Evolutionary conservation across 2,329 filamentous ascomycete genomes (phyloP).

Genomic region (Fusarium tricinctum): DNA sequence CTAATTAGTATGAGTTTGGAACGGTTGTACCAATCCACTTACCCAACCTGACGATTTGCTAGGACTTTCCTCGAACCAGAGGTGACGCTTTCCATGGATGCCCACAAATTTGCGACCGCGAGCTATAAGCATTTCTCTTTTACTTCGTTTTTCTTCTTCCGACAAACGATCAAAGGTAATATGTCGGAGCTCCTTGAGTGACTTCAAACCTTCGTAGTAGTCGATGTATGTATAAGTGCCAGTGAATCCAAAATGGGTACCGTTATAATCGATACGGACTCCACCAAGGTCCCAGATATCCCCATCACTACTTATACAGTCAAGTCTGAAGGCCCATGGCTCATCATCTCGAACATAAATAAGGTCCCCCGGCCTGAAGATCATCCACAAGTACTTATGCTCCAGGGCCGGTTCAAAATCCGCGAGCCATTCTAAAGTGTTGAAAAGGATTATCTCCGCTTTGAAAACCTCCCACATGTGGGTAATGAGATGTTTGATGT

Average conservation of each 20-base stretch:
- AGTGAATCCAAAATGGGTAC: background rate
- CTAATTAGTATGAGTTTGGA: background rate
- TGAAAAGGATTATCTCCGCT: background rate
- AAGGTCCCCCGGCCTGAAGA: background rate
- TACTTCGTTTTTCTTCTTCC: background rate
- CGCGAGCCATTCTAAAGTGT: background rate
- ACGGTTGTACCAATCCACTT: background rate
- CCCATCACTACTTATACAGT: rapidly evolving
- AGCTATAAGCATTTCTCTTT: background rate
- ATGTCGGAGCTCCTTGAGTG: background rate
- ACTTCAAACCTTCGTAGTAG: background rate
- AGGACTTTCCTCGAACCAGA: background rate
- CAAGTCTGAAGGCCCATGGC: background rate
- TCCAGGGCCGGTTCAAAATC: background rate
- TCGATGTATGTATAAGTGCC: rapidly evolving
- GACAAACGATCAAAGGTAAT: background rate
- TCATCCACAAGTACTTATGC: background rate
- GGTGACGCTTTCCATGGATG: background rate
- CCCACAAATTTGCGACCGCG: background rate
- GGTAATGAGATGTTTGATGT: background rate
- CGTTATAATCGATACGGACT: background rate
- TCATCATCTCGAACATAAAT: background rate
- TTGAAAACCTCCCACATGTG: background rate
- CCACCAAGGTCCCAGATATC: too few species aligned
- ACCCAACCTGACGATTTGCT: background rate